These are phyloP conservation scores for Naganishia randhawae DNA, from an alignment of 768 basidiomycete species.

Conservation along the genomic window DNA sequence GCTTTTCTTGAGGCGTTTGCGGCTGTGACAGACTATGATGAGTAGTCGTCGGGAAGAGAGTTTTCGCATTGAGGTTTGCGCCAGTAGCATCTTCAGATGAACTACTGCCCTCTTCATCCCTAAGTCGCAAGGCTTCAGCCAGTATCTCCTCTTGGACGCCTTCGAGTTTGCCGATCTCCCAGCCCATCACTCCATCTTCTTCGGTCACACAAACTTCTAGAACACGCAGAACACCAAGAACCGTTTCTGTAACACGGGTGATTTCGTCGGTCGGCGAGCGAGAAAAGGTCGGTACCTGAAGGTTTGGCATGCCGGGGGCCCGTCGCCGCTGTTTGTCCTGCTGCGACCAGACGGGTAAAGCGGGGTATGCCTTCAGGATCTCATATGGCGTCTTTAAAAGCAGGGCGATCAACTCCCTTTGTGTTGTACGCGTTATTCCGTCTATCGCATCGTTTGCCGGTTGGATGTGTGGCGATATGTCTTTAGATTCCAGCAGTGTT, in stretches of 20 bases:
- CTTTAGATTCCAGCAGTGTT: conserved; percentile 3
- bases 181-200: conserved; percentile 47
- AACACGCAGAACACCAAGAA: conserved; percentile 83
- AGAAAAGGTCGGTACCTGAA: conserved; percentile 84
- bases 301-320: conserved; percentile 44
- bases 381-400: conserved; percentile 4
- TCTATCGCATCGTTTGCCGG: conserved; percentile 19
- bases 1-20: conserved; percentile 16
- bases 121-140: conserved; percentile 4
- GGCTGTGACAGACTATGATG: not conserved
- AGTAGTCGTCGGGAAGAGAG: conserved; percentile 5
- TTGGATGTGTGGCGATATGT: conserved; percentile 1
- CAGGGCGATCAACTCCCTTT: not conserved
- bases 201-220: conserved; percentile 94
- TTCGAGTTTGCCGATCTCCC: conserved; percentile 54
- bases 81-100: not conserved
- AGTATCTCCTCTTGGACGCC: conserved; percentile 16
- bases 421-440: not conserved
- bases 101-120: not conserved
- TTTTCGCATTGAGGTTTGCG: conserved; percentile 3
- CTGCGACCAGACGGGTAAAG: conserved; percentile 66
- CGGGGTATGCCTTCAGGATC: conserved; percentile 64
- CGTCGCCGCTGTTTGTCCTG: conserved; percentile 55
- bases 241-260: conserved; percentile 84
- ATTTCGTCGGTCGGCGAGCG: conserved; percentile 83